Evolutionary conservation across 345 rosid genomes (phyloP), one percentile per base, ranked within the genome.

Genomic region (Populus deltoides): DNA sequence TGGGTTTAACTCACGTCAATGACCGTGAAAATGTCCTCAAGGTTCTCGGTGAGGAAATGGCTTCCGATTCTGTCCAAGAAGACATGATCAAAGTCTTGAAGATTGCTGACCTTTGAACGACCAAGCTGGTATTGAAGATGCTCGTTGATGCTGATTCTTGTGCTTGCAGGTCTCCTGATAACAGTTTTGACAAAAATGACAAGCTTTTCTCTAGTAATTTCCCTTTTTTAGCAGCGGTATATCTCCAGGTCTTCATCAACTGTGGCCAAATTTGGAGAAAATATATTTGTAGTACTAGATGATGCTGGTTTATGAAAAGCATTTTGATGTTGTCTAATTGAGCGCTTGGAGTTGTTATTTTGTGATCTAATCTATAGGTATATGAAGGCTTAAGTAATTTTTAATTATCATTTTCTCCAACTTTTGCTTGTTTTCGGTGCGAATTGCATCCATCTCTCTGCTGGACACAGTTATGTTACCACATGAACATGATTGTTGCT

Each of bases 61-160:
- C 76, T 22, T 76, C 82, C 0, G 72, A 83, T 68, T 49, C 83
- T 0, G 85, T 84, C 33, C 78, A 77, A 77, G 92, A 87, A 5
- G 85, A 83, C 88, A 93, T 92, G 93, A 73, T 95, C 67, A 92
- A 85, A 76, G 90, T 91, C 36, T 83, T 95, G 80, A 92, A 89
- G 80, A 80, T 92, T 35, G 96, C 88, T 18, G 77, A 93, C 73
- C 89, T 85, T 31, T 93, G 98, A 89, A 90, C 96, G 17, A 78
- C 92, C 57, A 93, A 92, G 90, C 97, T 93, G 33, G 94, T 90
- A 24, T 92, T 91, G 71, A 88, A 87, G 87, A 88, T 90, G 98
- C 91, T 95, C 8, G 86, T 74, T 1, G 93, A 95, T 45, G 92
- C 94, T 55, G 90, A 88, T 55, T 93, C 96, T 13, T 80, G 83